Base-by-base conservation (phyloP, 192 early-diverging fungal genomes). In the Rhizophlyctis rosea region DNA sequence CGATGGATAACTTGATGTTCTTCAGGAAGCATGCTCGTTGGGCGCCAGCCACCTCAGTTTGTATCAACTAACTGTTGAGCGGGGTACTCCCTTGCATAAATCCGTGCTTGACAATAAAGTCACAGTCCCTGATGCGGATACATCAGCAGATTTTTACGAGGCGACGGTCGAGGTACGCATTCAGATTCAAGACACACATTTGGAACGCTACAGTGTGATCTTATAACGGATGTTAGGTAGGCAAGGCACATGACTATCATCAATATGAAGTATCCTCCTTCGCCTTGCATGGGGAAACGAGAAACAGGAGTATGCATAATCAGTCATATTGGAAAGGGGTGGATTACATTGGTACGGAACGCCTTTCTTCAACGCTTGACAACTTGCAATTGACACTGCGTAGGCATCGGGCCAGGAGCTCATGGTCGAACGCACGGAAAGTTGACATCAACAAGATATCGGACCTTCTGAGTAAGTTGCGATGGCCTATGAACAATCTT, bases 191-290 rank as follows among this genome's bases (percentile, higher is more conserved):
- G n/a, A n/a, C n/a, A n/a, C 4, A n/a, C 51, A 27, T 21, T 53
- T 53, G 14, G 14, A 59, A 53, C 16, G 56, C 56, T 11, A 59
- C 23, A 59, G n/a, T 11, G 13, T 14, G 44, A 48, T 18, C 34
- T 2, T 32, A 31, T 57, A 4, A 32, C 49, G 4, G 32, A 24
- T 4, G 57, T 16, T 13, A 68, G 54, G 29, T 50, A 1, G 50
- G 66, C n/a, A 33, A 7, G 13, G 25, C 53, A 32, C 18, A 48
- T 50, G 62, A 52, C 3, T 76, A 73, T 50, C 13, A 50, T 2
- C 75, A 76, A 51, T 76, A 76, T 47, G 75, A 76, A 55, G 71
- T 76, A 21, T 73, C 71, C 13, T 76, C 75, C 1, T 76, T 73
- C 44, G 66, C 62, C 7, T 27, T 28, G 29, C 25, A 62, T 35